Evolutionary conservation across 306 rosid species (phyloP).

Genomic region (Calophaca sinica): DNA sequence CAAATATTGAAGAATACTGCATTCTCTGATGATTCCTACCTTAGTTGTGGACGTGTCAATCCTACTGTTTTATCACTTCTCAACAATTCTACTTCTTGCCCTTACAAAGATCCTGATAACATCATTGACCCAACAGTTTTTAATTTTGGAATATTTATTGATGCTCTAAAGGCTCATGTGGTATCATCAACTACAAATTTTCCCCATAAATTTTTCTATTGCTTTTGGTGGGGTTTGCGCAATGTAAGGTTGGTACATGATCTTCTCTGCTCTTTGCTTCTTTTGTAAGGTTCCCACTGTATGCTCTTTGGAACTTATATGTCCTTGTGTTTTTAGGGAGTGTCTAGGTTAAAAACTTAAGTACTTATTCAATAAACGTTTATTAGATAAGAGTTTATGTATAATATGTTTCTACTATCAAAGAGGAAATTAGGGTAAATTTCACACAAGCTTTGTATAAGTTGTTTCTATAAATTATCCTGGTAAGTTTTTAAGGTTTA

Average conservation of each 20-base stretch:
- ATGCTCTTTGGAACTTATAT: slow-evolving; percentile 9
- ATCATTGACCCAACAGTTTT: slow-evolving; percentile 42
- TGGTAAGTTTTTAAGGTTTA: not conserved
- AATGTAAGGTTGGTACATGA: slow-evolving; percentile 64
- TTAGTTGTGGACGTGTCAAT: slow-evolving; percentile 43
- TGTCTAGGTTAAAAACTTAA: not conserved
- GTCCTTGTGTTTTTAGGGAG: not conserved
- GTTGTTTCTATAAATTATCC: no score
- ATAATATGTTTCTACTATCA: no score
- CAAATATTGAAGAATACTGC: not conserved
- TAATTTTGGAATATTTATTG: slow-evolving; percentile 74
- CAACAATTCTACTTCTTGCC: slow-evolving; percentile 48
- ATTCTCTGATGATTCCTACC: not conserved
- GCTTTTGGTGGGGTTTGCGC: slow-evolving; percentile 98
- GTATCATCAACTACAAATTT: slow-evolving; percentile 49
- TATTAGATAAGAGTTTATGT: no score
- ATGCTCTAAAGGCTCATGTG: slow-evolving; percentile 61
- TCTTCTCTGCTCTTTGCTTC: slow-evolving; percentile 26
- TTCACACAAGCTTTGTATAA: not conserved
- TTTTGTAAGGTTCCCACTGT: slow-evolving; percentile 21
- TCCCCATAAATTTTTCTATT: slow-evolving; percentile 66
- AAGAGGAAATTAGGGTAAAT: no score
- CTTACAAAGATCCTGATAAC: slow-evolving; percentile 43
- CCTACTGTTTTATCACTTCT: not conserved
- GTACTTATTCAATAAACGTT: not conserved